Conservation (phyloP, 768 basidiomycete genomes). For the Mycena capillaripes region DNA sequence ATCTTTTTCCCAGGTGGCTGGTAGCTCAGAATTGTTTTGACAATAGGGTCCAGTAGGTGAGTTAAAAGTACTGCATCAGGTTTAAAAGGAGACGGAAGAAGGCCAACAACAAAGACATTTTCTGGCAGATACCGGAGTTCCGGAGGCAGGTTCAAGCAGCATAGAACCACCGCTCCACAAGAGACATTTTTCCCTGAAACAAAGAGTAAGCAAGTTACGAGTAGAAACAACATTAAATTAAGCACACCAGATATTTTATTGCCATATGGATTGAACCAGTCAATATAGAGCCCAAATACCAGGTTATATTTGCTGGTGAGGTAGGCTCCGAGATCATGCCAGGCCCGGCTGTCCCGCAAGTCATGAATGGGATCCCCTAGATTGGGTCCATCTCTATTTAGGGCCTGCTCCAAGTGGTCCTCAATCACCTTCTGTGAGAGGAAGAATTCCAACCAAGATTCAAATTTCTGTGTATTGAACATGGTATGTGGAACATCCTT, state of each 20-base stretch:
- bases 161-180: conserved; percentile 27
- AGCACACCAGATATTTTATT: conserved; percentile 39
- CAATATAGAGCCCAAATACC: conserved; percentile 37
- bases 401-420: not conserved
- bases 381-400: not conserved
- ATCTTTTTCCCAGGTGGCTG: conserved; percentile 16
- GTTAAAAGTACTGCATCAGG: conserved; percentile 32
- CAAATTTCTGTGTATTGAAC: conserved; percentile 15
- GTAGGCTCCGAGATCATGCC: conserved; percentile 1
- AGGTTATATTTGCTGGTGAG: conserved; percentile 22
- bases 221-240: not conserved
- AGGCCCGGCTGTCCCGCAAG: conserved; percentile 11
- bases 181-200: conserved; percentile 16
- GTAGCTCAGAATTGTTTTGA: conserved; percentile 8
- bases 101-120: conserved; percentile 42
- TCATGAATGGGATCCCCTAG: conserved; percentile 1
- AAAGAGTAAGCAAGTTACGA: too few species aligned
- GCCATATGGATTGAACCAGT: conserved; percentile 42
- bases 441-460: not conserved
- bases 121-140: conserved; percentile 38
- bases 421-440: conserved; percentile 17
- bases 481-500: conserved; percentile 8
- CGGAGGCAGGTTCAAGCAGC: conserved; percentile 45
- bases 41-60: conserved; percentile 18
- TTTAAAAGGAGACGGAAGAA: conserved; percentile 44